phyloP scores from a whole-genome alignment of 202 grass and related monocot genomes.

The Saccharum hybrid region DNA sequence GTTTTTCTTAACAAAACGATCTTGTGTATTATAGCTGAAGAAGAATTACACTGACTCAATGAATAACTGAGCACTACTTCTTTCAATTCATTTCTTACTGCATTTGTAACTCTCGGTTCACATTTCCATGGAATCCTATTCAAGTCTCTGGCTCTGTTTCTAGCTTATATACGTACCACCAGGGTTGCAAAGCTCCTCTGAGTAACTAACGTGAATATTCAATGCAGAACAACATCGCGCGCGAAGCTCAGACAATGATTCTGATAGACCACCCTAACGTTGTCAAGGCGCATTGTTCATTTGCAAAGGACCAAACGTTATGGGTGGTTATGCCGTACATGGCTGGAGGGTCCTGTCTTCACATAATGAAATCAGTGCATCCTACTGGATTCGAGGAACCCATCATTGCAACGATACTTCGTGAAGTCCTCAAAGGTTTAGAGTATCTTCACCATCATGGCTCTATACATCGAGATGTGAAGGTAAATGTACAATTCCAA shows the following conservation, averaged over 20 bases:
- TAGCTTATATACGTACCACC: not conserved
- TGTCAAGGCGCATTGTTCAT: conserved; percentile 87
- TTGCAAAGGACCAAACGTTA: conserved; percentile 69
- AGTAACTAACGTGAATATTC: conserved; percentile 14
- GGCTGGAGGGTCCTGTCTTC: conserved; percentile 94
- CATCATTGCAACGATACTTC: conserved; percentile 82
- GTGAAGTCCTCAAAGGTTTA: conserved; percentile 85
- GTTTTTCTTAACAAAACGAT: not conserved
- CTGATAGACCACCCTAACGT: conserved; percentile 94
- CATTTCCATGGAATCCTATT: not conserved
- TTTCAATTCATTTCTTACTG: not conserved
- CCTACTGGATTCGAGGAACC: conserved; percentile 78
- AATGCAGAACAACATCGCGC: conserved; percentile 82
- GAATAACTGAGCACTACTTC: not conserved
- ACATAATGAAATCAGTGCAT: conserved; percentile 93
- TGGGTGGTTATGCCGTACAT: conserved; percentile 98
- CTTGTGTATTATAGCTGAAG: not conserved
- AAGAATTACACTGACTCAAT: not conserved
- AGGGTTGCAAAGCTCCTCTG: not conserved
- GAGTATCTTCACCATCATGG: conserved; percentile 94
- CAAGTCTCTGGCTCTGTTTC: not conserved
- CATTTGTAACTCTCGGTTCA: not conserved
- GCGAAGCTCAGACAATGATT: conserved; percentile 92
- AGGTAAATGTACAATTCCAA: conserved; percentile 57
- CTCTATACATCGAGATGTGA: conserved; percentile 93